Base-by-base conservation (phyloP, 345 rosid genomes). In the Lepidium didymum region DNA sequence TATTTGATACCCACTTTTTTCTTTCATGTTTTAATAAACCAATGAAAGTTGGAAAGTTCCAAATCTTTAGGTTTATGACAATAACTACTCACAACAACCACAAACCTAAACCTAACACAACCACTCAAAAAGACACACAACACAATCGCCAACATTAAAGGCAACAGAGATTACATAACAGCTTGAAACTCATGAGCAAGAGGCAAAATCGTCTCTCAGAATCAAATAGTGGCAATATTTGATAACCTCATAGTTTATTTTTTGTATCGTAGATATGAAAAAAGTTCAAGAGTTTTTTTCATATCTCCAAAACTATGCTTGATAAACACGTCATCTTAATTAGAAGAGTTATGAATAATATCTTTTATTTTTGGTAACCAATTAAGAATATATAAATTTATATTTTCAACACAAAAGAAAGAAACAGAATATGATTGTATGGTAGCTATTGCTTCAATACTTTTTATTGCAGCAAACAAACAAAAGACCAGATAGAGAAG, bases 181-280 rank as follows among this genome's bases (percentile, higher is more conserved):
- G 31, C 31, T 0, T 27, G 5, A 27, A 27, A 27, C 31, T 4
- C 4, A 27, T 4, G 5, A 27, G 4, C 31, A 27, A 27, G 31
- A 27, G 6, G 31, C 31, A 27, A 27, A n/a, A 25, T 25, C 27
- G 27, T 25, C 27, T 25, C 27, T 3, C 27, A 25, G 3, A 2
- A 25, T 25, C 27, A 25, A 25, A 27, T 5, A 27, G 4, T 23
- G 31, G 31, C 31, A 27, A 27, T 27, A 27, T 27, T 27, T 27
- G 67, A 90, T 88, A 13, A 87, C 96, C 43, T 93, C 98, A 23
- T 88, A 88, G 58, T 93, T 88, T 10, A 27, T 27, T 27, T 27
- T 27, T 27, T 4, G 31, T 27, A 27, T 27, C 6, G 5, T 31
- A 47, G 66, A 58, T 49, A 69, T 49, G 66, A 16, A 58, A 27